A percentile compares a stretch with the other conserved stretches of the same genome.
Evolutionary conservation across 345 rosid genomes (phyloP).

Genomic region (Crucihimalaya himalaica): DNA sequence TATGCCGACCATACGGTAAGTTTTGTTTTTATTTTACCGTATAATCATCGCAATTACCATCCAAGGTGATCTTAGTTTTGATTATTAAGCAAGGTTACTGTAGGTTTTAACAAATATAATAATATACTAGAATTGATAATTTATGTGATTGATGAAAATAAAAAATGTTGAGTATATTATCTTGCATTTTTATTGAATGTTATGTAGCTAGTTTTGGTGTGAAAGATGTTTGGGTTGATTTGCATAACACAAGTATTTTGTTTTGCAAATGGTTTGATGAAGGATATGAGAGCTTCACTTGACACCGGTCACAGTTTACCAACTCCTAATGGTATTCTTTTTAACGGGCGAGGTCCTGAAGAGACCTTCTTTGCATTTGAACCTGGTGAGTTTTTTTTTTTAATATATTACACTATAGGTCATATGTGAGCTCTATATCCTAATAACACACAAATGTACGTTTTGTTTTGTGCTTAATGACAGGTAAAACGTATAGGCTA

Average conservation of each 20-base stretch:
- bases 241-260: background rate
- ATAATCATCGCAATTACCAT: background rate
- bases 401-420: background rate
- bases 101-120: no score
- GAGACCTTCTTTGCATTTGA: conserved; percentile 32
- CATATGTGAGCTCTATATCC: background rate
- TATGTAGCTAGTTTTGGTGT: background rate
- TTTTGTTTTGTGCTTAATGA: background rate
- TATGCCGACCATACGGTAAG: conserved; percentile 44
- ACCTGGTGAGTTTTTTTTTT: conserved; percentile 20
- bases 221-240: background rate
- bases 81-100: no score
- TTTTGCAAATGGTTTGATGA: conserved; percentile 4
- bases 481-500: conserved; percentile 41
- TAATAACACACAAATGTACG: background rate
- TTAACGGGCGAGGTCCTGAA: conserved; percentile 41
- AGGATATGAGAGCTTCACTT: conserved; percentile 42
- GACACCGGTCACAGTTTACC: conserved; percentile 35
- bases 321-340: conserved; percentile 35
- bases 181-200: background rate
- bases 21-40: background rate
- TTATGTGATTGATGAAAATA: no score
- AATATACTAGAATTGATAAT: no score
- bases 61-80: background rate
- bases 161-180: background rate